Evolutionary conservation across 257 asterid genomes (phyloP).

Genomic region (Jaltomata sinuosa): DNA sequence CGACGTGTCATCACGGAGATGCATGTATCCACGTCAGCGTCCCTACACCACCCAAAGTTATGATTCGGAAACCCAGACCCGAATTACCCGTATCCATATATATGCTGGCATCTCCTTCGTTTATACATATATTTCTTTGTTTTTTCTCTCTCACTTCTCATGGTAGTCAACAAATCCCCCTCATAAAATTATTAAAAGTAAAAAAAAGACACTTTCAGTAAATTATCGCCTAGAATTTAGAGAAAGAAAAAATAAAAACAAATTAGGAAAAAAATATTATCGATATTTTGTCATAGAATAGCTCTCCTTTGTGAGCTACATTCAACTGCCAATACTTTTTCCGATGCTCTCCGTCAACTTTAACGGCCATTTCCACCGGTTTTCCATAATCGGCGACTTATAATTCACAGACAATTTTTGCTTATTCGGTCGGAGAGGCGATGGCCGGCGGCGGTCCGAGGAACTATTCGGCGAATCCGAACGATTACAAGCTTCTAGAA

Average conservation of each 20-base stretch:
- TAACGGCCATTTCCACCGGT: not conserved
- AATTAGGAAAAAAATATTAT: not conserved
- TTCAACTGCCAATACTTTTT: slow-evolving; percentile 10
- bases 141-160: not conserved
- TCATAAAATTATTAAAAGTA: slow-evolving; percentile 9
- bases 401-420: slow-evolving; percentile 18
- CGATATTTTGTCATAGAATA: slow-evolving; percentile 3
- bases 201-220: slow-evolving; percentile 2
- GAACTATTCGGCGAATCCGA: slow-evolving; percentile 56
- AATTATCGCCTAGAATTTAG: slow-evolving; percentile 2
- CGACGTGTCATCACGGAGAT: slow-evolving; percentile 5
- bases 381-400: slow-evolving; percentile 5
- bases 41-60: not conserved
- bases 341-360: slow-evolving; percentile 30
- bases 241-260: not conserved
- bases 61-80: not conserved
- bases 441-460: slow-evolving; percentile 20
- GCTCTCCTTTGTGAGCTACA: not conserved
- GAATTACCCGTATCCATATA: not conserved
- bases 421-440: slow-evolving; percentile 8
- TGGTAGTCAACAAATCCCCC: not conserved
- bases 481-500: slow-evolving; percentile 76
- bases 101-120: not conserved
- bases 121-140: not conserved
- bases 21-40: slow-evolving; percentile 8